These are phyloP conservation scores for Cystoisospora suis DNA, from an alignment of 169 alveolate species.

Conservation along the genomic window DNA sequence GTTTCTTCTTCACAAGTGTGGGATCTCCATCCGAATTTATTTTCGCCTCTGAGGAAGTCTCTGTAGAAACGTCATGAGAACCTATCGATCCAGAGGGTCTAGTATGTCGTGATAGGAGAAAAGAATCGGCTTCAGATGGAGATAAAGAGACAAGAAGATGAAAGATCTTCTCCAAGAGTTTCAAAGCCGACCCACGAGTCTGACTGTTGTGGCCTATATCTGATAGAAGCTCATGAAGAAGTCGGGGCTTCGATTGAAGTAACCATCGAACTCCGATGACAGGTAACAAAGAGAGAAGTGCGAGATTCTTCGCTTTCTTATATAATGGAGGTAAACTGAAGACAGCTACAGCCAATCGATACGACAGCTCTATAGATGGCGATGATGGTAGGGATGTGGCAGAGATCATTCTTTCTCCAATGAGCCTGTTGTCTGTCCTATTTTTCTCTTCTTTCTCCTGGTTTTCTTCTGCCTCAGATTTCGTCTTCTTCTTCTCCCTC, in stretches of 20 bases:
- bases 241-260: neutral
- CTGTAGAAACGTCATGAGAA: neutral
- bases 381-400: neutral
- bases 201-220: neutral
- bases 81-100: neutral
- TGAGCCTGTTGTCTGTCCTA: too few species aligned
- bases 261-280: conserved; percentile 11
- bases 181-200: neutral
- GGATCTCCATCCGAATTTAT: neutral
- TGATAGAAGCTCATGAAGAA: neutral
- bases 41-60: neutral
- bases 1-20: too few species aligned
- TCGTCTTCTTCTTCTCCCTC: too few species aligned
- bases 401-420: neutral
- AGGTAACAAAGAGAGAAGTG: neutral
- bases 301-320: neutral
- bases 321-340: neutral
- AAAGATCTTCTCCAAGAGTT: neutral
- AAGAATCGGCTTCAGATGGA: neutral
- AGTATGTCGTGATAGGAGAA: neutral
- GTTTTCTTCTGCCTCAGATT: too few species aligned
- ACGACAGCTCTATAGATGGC: neutral
- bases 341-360: conserved; percentile 2
- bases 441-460: too few species aligned
- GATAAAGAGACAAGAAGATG: neutral